These are phyloP conservation scores for Boletus reticuloceps DNA, from an alignment of 768 basidiomycete species.

Conservation along the genomic window DNA sequence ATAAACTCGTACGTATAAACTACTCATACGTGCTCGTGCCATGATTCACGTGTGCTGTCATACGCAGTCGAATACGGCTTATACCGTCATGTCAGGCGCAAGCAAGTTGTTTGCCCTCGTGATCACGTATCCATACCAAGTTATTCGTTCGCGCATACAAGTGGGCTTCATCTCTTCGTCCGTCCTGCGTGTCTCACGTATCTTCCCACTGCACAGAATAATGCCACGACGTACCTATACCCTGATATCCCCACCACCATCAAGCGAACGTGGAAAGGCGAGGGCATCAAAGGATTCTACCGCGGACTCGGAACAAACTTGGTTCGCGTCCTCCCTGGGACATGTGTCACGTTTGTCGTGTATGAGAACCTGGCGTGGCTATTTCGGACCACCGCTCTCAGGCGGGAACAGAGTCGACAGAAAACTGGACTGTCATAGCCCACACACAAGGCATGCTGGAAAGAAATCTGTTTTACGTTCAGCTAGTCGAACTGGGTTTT, in stretches of 20 bases:
- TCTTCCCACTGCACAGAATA: constrained; percentile 45
- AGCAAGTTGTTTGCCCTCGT: constrained; percentile 85
- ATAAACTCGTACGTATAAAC: constrained; percentile 71
- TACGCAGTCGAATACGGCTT: constrained; percentile 80
- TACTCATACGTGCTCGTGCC: neutral
- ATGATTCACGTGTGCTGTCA: neutral
- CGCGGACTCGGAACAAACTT: constrained; percentile 93
- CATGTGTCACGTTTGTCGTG: constrained; percentile 96
- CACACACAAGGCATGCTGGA: neutral
- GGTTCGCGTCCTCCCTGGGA: constrained; percentile 92
- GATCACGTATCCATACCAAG: constrained; percentile 96
- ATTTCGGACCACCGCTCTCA: constrained; percentile 62
- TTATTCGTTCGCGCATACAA: constrained; percentile 90
- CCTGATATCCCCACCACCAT: constrained; percentile 83
- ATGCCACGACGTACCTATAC: constrained; percentile 64
- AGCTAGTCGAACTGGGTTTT: neutral
- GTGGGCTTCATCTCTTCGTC: constrained; percentile 38
- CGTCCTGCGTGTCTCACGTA: neutral
- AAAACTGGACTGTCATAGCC: constrained; percentile 1
- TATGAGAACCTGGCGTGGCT: constrained; percentile 93
- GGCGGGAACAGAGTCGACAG: constrained; percentile 35
- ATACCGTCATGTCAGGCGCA: constrained; percentile 87
- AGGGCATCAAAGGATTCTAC: constrained; percentile 87
- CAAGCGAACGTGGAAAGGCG: constrained; percentile 73
- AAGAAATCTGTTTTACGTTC: constrained; percentile 7